Evolutionary conservation across 2,329 filamentous ascomycete genomes (phyloP), one percentile per base, ranked within the genome.

Genomic region (Cladosporium sp.): DNA sequence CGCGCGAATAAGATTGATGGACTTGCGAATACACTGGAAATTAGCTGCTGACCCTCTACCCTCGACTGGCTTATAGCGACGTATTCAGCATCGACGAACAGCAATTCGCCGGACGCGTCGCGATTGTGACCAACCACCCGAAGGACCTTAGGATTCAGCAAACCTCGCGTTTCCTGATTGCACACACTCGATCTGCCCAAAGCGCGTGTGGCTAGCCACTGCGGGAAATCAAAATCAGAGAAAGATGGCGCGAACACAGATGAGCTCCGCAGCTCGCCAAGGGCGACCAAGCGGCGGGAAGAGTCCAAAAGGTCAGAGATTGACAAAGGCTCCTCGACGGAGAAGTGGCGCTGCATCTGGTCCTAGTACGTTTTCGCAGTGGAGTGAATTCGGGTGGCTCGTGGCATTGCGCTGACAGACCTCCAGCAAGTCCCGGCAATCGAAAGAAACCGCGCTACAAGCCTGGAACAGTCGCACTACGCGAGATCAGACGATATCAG

Each of bases 401-500:
- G 13, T 16, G 6, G 48, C 48, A 49, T 22, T 3, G 14, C 22
- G 31, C 35, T 53, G 35, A 53, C 35, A 35, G 11, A 7, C 7
- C 3, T 42, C 40, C 43, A 44, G 33, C 52, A 46, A 60, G 62
- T 56, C 58, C 61, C 31, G 45, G 52, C 6, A 46, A 18, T 41
- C 16, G 63, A 54, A 59, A 62, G 57, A 61, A 63, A 53, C 35
- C 55, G 35, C 66, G 74, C 34, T 77, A 76, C 61, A 76, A 72
- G 64, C 70, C 70, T 63, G 82, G 82, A 82, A 95, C 93, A 71
- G 87, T 95, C 77, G 92, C 92, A 82, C 87, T 97, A 68, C 89
- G 90, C 83, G 93, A 98, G 80, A 98, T 98, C 68, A 87, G 92
- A 81, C 87, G 88, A 70, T 97, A 97, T 81, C 92, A 97, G 80